Conservation (phyloP, 306 rosid genomes). For the Begonia masoniana region DNA sequence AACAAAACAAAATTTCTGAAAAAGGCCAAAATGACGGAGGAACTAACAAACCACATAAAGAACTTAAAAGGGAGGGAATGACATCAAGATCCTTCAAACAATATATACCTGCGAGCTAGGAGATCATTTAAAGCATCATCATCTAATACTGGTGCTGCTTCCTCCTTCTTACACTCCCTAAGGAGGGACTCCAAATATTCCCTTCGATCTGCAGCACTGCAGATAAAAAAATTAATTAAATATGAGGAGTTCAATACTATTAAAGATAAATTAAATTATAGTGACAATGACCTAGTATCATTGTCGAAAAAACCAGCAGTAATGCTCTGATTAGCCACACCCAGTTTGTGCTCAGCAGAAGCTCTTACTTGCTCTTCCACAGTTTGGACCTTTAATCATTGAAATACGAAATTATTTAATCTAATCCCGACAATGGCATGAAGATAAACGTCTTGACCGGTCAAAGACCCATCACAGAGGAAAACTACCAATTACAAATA, state of each 20-base stretch:
- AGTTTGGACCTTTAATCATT: conserved; percentile 70
- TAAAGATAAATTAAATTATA: conserved; percentile 6
- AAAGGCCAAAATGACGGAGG: no score
- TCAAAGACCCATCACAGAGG: no score
- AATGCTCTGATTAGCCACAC: conserved; percentile 98
- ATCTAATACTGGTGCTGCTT: conserved; percentile 93
- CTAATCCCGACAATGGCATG: conserved; percentile 7
- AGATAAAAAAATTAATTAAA: conserved; percentile 17
- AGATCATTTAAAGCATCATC: conserved; percentile 92
- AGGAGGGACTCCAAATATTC: conserved; percentile 94
- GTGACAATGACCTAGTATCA: conserved; percentile 64
- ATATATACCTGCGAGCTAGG: conserved; percentile 81
- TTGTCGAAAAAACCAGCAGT: conserved; percentile 99
- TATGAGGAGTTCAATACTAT: conserved; percentile 6
- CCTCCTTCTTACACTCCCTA: conserved; percentile 97
- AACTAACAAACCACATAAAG: conserved; percentile 5
- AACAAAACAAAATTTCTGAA: no score
- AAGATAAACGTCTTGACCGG: background rate
- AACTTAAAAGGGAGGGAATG: conserved; percentile 4
- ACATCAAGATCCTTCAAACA: conserved; percentile 10
- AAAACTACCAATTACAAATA: no score
- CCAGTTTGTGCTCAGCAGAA: conserved; percentile 98
- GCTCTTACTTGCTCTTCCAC: conserved; percentile 99
- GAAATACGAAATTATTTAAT: background rate
- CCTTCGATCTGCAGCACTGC: conserved; percentile 97